These are phyloP conservation scores for Naematelia aurantialba DNA, from an alignment of 768 basidiomycete species.

Conservation along the genomic window DNA sequence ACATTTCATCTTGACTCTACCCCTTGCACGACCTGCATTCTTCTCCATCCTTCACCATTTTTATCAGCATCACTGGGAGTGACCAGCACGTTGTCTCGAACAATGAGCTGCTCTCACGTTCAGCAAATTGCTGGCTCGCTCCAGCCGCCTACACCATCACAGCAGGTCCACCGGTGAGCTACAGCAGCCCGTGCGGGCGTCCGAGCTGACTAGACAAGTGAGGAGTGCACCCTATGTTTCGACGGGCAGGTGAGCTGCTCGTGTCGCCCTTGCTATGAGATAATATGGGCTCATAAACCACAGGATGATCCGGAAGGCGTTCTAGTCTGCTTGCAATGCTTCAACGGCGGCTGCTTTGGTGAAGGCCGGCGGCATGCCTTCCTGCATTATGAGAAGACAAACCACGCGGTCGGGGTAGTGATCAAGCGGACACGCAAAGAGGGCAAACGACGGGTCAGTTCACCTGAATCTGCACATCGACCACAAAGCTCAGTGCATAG, in stretches of 20 bases:
- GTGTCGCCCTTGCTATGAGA: too few relatives aligned
- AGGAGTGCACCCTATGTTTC: conserved; percentile 97
- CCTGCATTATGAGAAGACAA: conserved; percentile 67
- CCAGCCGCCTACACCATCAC: conserved; percentile 22
- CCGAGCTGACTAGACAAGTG: conserved; percentile 52
- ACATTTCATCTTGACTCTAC: not conserved
- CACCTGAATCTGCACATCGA: too few relatives aligned
- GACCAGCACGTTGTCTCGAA: not conserved
- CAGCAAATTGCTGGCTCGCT: conserved; percentile 11
- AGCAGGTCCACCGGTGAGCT: conserved; percentile 43
- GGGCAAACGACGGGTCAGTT: conserved; percentile 62
- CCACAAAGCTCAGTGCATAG: conserved; percentile 51
- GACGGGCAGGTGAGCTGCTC: conserved; percentile 69
- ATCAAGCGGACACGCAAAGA: conserved; percentile 70
- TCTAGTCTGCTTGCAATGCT: conserved; percentile 86
- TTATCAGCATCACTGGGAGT: not conserved
- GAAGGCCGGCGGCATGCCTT: conserved; percentile 65
- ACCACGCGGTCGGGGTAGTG: conserved; percentile 74
- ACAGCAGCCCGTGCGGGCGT: too few relatives aligned
- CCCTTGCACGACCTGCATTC: not conserved
- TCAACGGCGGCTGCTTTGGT: conserved; percentile 81
- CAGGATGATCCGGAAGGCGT: conserved; percentile 73
- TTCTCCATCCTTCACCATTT: conserved; percentile 4
- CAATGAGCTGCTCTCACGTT: conserved; percentile 34
- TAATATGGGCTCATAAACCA: not conserved